Evolutionary conservation across 2,329 filamentous ascomycete species (phyloP), one percentile per base, ranked within the genome.

Genomic region (Neofusicoccum umdonicola): DNA sequence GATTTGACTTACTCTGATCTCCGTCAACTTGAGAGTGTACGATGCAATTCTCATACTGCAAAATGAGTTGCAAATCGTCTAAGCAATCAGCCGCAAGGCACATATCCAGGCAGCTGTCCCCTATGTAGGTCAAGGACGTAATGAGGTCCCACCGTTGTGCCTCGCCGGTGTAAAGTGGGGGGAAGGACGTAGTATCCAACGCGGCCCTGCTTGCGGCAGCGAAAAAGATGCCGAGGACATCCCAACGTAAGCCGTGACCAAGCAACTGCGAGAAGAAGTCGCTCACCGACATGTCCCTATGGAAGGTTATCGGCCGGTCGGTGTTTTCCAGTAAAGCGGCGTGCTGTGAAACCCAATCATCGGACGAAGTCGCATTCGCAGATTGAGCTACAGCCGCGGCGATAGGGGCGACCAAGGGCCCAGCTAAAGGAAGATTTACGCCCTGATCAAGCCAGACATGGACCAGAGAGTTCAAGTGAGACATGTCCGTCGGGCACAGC

Each of bases 31-130:
- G 60, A 15, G 64, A 67, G 45, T 66, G 66, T 6, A 56, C 35
- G 27, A 67, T 62, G 44, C 57, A 67, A 12, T 67, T 66, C 22
- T 67, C 66, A 22, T 67, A 67, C 31, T 67, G 66, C 5, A 81
- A 66, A 5, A 81, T 66, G 2, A 82, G 69, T 62, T 82, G 80
- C 34, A 82, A 67, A 67, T 82, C 79, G 62, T 82, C 81, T 27
- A 83, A 51, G 64, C 69, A 77, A 47, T 67, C 66, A 2, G 73
- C 66, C 3, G 71, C 69, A n/a, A 74, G 64, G 68, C 74, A 72
- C 70, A 79, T 58, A 69, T 73, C 71, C 67, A 80, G 35, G 70
- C 77, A 66, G 72, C 69, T 52, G 74, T 76, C 73, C 75, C 70
- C 6, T 72, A 71, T 9, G 74, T 61, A 56, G 76, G 72, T 39